Conservation (phyloP, 352 stramenopile genomes). For the Pythium sp. region DNA sequence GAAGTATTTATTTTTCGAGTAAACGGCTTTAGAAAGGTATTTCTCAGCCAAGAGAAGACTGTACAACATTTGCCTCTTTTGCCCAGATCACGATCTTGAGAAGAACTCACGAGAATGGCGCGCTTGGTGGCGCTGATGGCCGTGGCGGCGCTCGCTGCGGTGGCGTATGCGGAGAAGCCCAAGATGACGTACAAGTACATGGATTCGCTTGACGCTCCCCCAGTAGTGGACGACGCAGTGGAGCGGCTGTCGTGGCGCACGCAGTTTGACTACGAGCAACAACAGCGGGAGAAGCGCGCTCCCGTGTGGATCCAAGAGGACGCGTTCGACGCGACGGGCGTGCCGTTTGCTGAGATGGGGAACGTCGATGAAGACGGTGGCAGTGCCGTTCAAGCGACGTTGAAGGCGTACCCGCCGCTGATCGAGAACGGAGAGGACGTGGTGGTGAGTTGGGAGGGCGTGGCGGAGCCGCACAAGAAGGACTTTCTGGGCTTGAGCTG, state of each 20-base stretch:
- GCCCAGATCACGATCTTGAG: too few relatives aligned
- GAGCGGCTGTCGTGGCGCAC: conserved; percentile 7
- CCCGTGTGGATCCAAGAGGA: conserved; percentile 12
- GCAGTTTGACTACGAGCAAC: conserved; percentile 6
- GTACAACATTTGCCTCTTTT: not conserved
- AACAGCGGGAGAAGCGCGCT: not conserved
- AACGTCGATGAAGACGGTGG: too few relatives aligned
- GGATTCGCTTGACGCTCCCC: not conserved
- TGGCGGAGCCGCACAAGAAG: conserved; percentile 40
- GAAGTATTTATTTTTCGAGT: conserved; percentile 11
- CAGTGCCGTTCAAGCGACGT: not conserved
- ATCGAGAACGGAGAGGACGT: conserved; percentile 68
- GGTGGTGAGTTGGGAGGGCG: conserved; percentile 60
- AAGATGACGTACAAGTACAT: conserved; percentile 1
- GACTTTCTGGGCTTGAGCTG: conserved; percentile 77
- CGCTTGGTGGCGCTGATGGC: not conserved
- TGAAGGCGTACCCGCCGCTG: conserved; percentile 19
- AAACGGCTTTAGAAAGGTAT: conserved; percentile 8
- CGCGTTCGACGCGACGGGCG: not conserved
- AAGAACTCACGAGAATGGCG: not conserved
- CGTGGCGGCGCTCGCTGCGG: not conserved
- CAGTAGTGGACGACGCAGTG: not conserved
- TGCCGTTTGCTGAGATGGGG: conserved; percentile 2
- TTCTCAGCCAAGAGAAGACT: conserved; percentile 1
- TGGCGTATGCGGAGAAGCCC: not conserved